A percentile compares a stretch with the other conserved stretches of the same genome.
Conservation (phyloP, 169 alveolate genomes). For the Plasmodium inui region DNA sequence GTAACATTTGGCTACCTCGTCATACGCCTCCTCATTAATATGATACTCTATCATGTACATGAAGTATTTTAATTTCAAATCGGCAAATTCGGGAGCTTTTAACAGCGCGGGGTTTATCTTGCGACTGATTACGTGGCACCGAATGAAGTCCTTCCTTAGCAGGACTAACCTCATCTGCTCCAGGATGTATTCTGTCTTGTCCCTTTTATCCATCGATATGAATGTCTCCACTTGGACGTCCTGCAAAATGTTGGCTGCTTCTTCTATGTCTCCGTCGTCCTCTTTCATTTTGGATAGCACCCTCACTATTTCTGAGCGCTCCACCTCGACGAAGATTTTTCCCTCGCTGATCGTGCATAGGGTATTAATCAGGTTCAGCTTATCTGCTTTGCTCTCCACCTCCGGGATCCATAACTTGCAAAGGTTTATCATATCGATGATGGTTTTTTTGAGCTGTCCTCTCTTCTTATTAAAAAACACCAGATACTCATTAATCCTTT, state of each 20-base stretch:
- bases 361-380: slow-evolving; percentile 76
- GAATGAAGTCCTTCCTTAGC: slow-evolving; percentile 81
- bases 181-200: slow-evolving; percentile 79
- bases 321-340: slow-evolving; percentile 83
- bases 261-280: slow-evolving; percentile 81
- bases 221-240: slow-evolving; percentile 85
- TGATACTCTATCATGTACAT: slow-evolving; percentile 84
- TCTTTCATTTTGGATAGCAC: slow-evolving; percentile 80
- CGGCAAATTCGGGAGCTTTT: slow-evolving; percentile 75
- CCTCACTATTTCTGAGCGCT: slow-evolving; percentile 81
- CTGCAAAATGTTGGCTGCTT: slow-evolving; percentile 81
- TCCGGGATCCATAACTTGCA: slow-evolving; percentile 78
- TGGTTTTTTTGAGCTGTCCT: slow-evolving; percentile 81
- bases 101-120: slow-evolving; percentile 80
- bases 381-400: slow-evolving; percentile 72
- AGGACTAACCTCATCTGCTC: slow-evolving; percentile 85
- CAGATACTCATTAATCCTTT: slow-evolving; percentile 78
- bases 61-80: slow-evolving; percentile 74
- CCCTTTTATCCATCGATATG: slow-evolving; percentile 78
- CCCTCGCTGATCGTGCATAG: slow-evolving; percentile 81
- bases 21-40: slow-evolving; percentile 78
- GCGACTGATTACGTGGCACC: slow-evolving; percentile 82
- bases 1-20: slow-evolving; percentile 79
- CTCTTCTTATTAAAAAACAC: slow-evolving; percentile 79
- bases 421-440: slow-evolving; percentile 79